phyloP scores from a whole-genome alignment of 2,329 filamentous ascomycete genomes.

The Colletotrichum phormii region DNA sequence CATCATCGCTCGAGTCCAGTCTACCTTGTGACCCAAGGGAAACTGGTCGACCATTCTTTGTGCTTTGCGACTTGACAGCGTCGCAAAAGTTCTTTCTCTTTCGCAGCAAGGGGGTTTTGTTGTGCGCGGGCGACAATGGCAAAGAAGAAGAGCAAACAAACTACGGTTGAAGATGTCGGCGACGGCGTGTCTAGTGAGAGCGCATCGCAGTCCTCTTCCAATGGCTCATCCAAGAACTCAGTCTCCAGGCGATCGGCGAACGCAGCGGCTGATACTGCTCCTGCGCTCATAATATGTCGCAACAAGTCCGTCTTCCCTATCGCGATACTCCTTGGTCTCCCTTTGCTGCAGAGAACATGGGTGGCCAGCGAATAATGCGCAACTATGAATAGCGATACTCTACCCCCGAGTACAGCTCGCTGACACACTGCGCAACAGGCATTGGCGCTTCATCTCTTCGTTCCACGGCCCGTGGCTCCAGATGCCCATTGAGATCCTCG shows the following conservation, averaged over 20 bases:
- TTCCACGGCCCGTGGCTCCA: constrained; percentile 89
- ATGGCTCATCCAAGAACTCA: constrained; percentile 15
- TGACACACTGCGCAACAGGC: constrained; percentile 59
- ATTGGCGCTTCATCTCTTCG: constrained; percentile 87
- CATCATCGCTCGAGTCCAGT: constrained; percentile 17
- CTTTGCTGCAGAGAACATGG: background rate
- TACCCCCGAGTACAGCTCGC: background rate
- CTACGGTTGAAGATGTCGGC: constrained; percentile 43
- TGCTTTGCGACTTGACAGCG: background rate
- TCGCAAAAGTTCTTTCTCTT: background rate
- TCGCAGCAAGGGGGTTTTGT: too few relatives aligned
- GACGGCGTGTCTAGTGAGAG: constrained; percentile 35
- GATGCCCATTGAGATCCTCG: constrained; percentile 81
- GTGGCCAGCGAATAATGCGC: background rate
- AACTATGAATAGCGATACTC: background rate
- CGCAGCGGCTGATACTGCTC: constrained; percentile 51
- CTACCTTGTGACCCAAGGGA: background rate
- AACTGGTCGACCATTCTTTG: constrained; percentile 12
- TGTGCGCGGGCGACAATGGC: constrained; percentile 49
- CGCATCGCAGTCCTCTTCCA: constrained; percentile 23
- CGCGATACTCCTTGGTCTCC: constrained; percentile 5
- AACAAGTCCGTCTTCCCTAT: constrained; percentile 69
- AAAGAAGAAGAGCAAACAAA: constrained; percentile 60
- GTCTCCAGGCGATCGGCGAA: constrained; percentile 39
- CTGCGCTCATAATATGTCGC: constrained; percentile 71